Evolutionary conservation across 768 basidiomycete genomes (phyloP), one percentile per base, ranked within the genome.

Genomic region (Dacryopinax spathularia): DNA sequence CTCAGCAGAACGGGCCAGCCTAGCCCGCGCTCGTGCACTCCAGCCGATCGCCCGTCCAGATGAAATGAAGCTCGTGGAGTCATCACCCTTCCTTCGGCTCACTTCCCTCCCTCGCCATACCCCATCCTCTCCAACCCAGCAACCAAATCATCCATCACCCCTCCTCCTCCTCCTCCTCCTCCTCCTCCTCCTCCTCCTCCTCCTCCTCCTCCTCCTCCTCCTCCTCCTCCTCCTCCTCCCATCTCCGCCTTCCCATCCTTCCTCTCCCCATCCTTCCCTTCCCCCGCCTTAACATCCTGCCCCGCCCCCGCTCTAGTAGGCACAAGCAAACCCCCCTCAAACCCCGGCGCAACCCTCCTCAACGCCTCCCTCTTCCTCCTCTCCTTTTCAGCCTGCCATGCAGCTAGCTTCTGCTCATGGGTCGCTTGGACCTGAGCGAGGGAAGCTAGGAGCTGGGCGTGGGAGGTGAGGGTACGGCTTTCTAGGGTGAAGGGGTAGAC

Each of bases 401-500:
- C 75, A 18, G 77, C 79, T 20, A 96, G 78, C 68, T 88, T 84
- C 0, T 84, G 82, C 60, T 89, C 84, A 44, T 89, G 83, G 9
- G 86, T 82, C 0, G 84, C 78, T 1, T 81, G 75, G 65, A 89
- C 81, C 0, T 86, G 79, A 0, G 85, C 79, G 35, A 90, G 79
- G 0, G 86, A 85, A 2, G 78, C 75, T 56, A 85, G 79, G 1
- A 90, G 85, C 0, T 89, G 80, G 0, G 87, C 83, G 70, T 89
- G 89, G 37, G 90, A 75, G 1, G 84, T 82, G 61, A 94, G 73
- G 67, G 91, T 78, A 71, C 95, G 93, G 0, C 85, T 82, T 70
- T 98, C 95, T 61, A 98, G 81, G 2, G 92, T 88, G 78, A 91
- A 97, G 1, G 95, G 94, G 70, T 97, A 98, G 41, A 89, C 95